Conservation (phyloP, 1,284 basidiomycete species). For the Ganoderma boninense region DNA sequence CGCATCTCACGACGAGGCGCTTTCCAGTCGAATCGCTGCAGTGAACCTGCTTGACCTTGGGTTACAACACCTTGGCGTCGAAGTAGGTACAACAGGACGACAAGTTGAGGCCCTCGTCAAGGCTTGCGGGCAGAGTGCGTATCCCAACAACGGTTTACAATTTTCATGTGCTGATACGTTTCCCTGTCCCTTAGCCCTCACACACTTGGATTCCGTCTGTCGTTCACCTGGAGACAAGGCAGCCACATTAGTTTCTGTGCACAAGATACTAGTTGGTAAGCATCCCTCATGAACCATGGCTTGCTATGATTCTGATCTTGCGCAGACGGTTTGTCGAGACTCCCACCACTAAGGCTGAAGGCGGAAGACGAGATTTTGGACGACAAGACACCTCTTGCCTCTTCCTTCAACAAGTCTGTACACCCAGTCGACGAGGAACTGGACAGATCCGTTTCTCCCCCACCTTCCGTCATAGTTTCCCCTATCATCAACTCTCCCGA, state of each 20-base stretch:
- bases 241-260: slow-evolving; percentile 80
- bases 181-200: slow-evolving; percentile 59
- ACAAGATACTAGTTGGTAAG: slow-evolving; percentile 84
- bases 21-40: slow-evolving; percentile 89
- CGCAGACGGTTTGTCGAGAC: slow-evolving; percentile 67
- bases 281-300: slow-evolving; percentile 3
- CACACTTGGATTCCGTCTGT: slow-evolving; percentile 67
- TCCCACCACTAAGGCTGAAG: slow-evolving; percentile 73
- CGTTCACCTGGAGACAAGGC: slow-evolving; percentile 83
- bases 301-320: background rate
- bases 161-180: background rate
- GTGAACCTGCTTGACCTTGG: slow-evolving; percentile 90
- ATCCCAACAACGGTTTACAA: background rate
- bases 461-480: slow-evolving; percentile 42
- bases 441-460: slow-evolving; percentile 32
- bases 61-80: slow-evolving; percentile 87
- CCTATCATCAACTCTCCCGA: slow-evolving; percentile 31
- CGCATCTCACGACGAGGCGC: slow-evolving; percentile 84
- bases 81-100: slow-evolving; percentile 60
- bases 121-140: slow-evolving; percentile 80
- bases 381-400: slow-evolving; percentile 46
- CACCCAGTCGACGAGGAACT: slow-evolving; percentile 31
- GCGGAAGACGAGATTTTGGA: slow-evolving; percentile 58
- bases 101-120: slow-evolving; percentile 74
- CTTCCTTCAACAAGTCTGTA: slow-evolving; percentile 36